Base-by-base conservation (phyloP, 805 yeast genomes). In the Pichia membranifaciens region DNA sequence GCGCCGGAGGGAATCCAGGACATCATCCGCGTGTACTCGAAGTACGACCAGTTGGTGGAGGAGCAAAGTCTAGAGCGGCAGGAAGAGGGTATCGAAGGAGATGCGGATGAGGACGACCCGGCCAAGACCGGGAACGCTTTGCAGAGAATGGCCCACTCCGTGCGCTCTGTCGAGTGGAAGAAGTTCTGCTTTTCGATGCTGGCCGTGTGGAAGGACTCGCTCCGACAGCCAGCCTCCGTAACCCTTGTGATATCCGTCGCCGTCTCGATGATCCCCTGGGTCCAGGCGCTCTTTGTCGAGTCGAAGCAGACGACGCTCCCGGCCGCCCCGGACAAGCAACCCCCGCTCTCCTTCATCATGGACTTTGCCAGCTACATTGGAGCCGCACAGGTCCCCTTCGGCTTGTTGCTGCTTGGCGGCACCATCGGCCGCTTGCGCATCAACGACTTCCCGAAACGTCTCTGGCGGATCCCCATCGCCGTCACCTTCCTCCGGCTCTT, bases 371-470 rank as follows among this genome's bases (percentile, higher is more conserved):
- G 77, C 2, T 91, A 91, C 60, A 69, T 91, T 7, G 96, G 96
- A 0, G 79, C 79, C 23, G 96, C 96, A 0, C 79, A 86, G 43
- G 96, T 91, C 31, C 98, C 97, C 1, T 65, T 87, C 49, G 98
- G 97, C 0, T 69, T 91, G 51, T 62, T 87, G 39, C 59, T 91
- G 49, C 65, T 91, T 25, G 98, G 98, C 2, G 96, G 91, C 16
- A 88, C 96, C 2, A 79, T 91, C 37, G 85, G 96, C 1, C 69
- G 96, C 41, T 72, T 91, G 44, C 68, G 78, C 51, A 64, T 89
- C 18, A 70, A 68, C 6, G 58, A 69, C 5, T 67, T 89, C 56
- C 87, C 90, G 1, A 68, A 71, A 13, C 91, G 91, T 1, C 82
- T 86, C 54, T 79, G 83, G 81, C 76, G 78, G 56, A 76, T 87